Percentiles rank a stretch among this genome's conserved stretches.
Evolutionary conservation across 2,329 filamentous ascomycete species (phyloP).

Genomic region (Penicillium sp.): DNA sequence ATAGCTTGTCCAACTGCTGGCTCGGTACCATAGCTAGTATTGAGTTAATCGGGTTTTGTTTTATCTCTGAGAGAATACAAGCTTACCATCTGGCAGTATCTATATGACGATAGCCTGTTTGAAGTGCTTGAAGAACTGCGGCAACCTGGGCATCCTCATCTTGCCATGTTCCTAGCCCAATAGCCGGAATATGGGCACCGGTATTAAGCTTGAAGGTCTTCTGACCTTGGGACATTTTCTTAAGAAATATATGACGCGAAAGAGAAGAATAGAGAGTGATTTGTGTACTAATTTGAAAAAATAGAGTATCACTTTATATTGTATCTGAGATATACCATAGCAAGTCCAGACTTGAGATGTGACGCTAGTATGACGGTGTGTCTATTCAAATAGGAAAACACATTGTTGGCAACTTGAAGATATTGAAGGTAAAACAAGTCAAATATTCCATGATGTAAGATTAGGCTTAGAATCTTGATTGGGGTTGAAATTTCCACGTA

Average conservation of each 20-base stretch:
- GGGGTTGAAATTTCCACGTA: background rate
- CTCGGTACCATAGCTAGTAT: constrained; percentile 61
- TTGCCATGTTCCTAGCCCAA: constrained; percentile 57
- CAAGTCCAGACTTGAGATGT: background rate
- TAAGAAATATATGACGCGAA: background rate
- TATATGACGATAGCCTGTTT: constrained; percentile 56
- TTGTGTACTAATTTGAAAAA: no score
- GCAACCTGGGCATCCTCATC: constrained; percentile 52
- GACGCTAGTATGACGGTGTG: background rate
- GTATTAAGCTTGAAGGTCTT: constrained; percentile 42
- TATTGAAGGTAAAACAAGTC: background rate
- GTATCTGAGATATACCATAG: background rate
- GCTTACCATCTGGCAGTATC: constrained; percentile 51
- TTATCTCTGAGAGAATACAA: background rate
- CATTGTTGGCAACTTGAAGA: background rate
- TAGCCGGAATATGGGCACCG: constrained; percentile 46
- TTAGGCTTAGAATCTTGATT: background rate
- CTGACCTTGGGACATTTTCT: constrained; percentile 3
- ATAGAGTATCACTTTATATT: background rate
- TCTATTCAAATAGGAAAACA: background rate
- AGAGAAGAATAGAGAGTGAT: background rate
- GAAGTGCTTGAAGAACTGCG: constrained; percentile 49
- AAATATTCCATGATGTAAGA: background rate
- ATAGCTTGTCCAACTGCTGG: constrained; percentile 66
- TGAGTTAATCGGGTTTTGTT: background rate